Evolutionary conservation across 73 alveolate species (phyloP), one percentile per base, ranked within the genome.

Genomic region (Paramecium sonneborni): DNA sequence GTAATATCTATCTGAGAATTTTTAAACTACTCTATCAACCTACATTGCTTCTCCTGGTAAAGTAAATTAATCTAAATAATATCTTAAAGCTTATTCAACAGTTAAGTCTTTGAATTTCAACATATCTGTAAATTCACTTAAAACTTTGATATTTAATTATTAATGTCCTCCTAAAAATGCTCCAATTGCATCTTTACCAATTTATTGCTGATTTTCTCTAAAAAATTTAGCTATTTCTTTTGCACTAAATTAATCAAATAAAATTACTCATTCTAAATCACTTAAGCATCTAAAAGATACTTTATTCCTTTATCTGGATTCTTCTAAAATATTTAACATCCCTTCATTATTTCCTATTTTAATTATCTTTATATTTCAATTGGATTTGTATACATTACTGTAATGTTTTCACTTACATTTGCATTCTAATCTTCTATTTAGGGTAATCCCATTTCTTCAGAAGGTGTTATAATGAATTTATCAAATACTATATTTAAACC

Each of bases 11-110:
- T 95, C 97, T 12, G 99, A 98, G 85, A 98, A 98, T 85, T 93
- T 98, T 89, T 97, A 96, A 94, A 98, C 95, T 30, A 98, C 96
- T 90, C 99, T 95, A 94, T 98, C 99, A 2, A 98, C 98, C 69
- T 62, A 88, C 32, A n/a, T 39, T 28, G 87, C 57, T 70, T 88
- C 94, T 12, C 85, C 76, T 2, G 94, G 94, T 43, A 88, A 30
- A 6, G 94, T 88, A 70, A 88, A 88, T 30, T 56, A 44, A 46
- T 88, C 94, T 24, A 88, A 37, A 30, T 70, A 88, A 62, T 88
- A 70, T 70, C 94, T 88, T 82, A 88, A 44, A 18, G 94, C 94
- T 38, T 62, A 76, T 46, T 68, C 94, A 24, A 88, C 87, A 12
- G 91, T 70, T 1, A 43, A 11, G 6, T 88, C 76, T n/a, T 70